phyloP scores from a whole-genome alignment of 2,329 filamentous ascomycete genomes.

The Paraphoma sp. region DNA sequence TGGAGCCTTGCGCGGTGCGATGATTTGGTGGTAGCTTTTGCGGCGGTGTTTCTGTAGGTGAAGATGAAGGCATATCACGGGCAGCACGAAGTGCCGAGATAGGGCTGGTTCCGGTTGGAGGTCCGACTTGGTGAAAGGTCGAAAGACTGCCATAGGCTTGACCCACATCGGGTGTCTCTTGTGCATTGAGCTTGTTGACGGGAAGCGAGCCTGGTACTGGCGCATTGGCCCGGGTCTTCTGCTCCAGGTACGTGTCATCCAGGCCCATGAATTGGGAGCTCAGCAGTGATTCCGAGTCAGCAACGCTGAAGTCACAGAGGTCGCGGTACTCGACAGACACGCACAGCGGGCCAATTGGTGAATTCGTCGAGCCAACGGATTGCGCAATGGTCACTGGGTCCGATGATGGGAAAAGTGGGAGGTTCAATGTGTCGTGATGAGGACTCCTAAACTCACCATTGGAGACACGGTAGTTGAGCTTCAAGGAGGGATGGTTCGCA shows the following conservation, averaged over 20 bases:
- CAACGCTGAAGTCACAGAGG: slow-evolving; percentile 88
- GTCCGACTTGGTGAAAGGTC: slow-evolving; percentile 82
- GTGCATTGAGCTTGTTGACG: slow-evolving; percentile 58
- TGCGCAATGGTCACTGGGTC: slow-evolving; percentile 72
- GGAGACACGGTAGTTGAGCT: slow-evolving; percentile 80
- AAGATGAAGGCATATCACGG: slow-evolving; percentile 60
- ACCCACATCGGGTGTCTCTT: slow-evolving; percentile 65
- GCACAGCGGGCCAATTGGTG: slow-evolving; percentile 83
- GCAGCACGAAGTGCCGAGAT: slow-evolving; percentile 81
- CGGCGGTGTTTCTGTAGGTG: slow-evolving; percentile 58
- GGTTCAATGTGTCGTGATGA: slow-evolving; percentile 71
- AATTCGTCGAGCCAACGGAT: slow-evolving; percentile 82
- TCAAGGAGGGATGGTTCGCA: slow-evolving; percentile 66
- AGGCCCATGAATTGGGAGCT: slow-evolving; percentile 93
- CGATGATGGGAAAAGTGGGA: slow-evolving; percentile 68
- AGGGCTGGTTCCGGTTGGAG: slow-evolving; percentile 79
- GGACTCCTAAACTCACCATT: slow-evolving; percentile 63
- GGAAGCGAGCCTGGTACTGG: slow-evolving; percentile 78
- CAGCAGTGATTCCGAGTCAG: slow-evolving; percentile 86
- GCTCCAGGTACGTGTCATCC: slow-evolving; percentile 85
- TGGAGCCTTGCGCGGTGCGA: slow-evolving; percentile 55
- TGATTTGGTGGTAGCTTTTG: slow-evolving; percentile 57
- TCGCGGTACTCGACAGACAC: slow-evolving; percentile 84
- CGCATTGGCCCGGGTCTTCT: slow-evolving; percentile 62
- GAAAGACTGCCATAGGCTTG: slow-evolving; percentile 90